Conservation (phyloP, 495 filamentous ascomycete genomes). For the Penicillium cataractarum region DNA sequence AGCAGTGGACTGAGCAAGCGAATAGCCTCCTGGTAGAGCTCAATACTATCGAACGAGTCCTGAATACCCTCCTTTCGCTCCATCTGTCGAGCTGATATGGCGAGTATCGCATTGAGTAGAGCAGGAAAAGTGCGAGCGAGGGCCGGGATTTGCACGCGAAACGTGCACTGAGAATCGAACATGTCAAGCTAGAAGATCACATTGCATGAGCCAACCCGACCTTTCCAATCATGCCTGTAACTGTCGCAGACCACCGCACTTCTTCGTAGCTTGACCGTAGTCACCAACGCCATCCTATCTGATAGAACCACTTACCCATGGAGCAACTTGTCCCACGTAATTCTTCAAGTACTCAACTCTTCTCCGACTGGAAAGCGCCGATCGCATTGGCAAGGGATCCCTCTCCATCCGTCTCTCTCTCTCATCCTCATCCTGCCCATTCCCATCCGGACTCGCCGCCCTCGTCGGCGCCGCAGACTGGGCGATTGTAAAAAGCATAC, state of each 20-base stretch:
- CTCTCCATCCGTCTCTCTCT: background rate
- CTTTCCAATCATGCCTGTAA: background rate
- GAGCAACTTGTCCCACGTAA: conserved; percentile 49
- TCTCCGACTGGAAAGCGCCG: conserved; percentile 30
- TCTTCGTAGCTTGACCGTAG: background rate
- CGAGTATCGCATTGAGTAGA: conserved; percentile 45
- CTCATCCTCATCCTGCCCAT: conserved; percentile 3
- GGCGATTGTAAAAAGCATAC: conserved; percentile 41
- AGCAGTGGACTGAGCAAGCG: conserved; percentile 39
- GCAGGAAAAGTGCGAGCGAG: conserved; percentile 44
- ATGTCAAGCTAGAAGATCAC: conserved; percentile 46
- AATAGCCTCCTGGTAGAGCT: conserved; percentile 52
- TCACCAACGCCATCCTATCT: background rate
- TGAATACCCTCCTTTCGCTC: conserved; percentile 43
- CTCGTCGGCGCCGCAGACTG: conserved; percentile 40
- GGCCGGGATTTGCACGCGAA: conserved; percentile 44
- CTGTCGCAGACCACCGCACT: background rate
- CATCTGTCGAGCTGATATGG: conserved; percentile 47
- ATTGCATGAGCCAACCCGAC: background rate
- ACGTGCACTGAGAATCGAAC: conserved; percentile 50
- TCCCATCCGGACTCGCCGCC: conserved; percentile 23
- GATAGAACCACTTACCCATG: conserved; percentile 35
- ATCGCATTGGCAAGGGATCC: conserved; percentile 17
- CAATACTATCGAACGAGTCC: conserved; percentile 45
- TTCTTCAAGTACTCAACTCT: conserved; percentile 48